Evolutionary conservation across 2,329 filamentous ascomycete genomes (phyloP).

Genomic region (Ophiostoma australiae): DNA sequence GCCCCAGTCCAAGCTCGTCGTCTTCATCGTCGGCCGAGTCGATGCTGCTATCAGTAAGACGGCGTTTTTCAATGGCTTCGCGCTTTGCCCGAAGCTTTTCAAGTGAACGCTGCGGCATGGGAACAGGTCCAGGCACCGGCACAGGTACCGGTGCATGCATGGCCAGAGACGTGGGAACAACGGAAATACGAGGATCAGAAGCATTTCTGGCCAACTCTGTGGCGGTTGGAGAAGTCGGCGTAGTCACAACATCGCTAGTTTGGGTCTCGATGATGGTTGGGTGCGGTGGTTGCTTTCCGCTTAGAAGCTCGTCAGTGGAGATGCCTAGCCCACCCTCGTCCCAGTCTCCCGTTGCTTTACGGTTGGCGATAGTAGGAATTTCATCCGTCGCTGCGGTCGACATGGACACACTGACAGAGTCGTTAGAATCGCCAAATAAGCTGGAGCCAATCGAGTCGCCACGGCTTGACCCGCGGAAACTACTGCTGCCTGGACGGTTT

Average conservation of each 20-base stretch:
- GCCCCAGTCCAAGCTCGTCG: slow-evolving; percentile 66
- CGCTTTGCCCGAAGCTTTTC: slow-evolving; percentile 72
- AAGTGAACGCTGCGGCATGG: slow-evolving; percentile 54
- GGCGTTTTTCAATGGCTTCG: slow-evolving; percentile 67
- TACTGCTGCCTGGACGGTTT: slow-evolving; percentile 60
- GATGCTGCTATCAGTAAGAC: slow-evolving; percentile 59
- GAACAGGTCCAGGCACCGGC: slow-evolving; percentile 34
- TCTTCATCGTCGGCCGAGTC: slow-evolving; percentile 95
- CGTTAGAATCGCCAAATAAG: slow-evolving; percentile 77
- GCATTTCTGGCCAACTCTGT: neutral
- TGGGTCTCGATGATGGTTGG: neutral
- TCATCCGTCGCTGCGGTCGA: slow-evolving; percentile 71
- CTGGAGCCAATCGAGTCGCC: slow-evolving; percentile 87
- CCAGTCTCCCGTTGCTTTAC: slow-evolving; percentile 73
- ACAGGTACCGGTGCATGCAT: slow-evolving; percentile 41
- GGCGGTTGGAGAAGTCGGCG: neutral
- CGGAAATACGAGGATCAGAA: neutral
- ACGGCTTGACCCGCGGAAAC: slow-evolving; percentile 72
- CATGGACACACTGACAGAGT: slow-evolving; percentile 44
- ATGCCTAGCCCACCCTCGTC: slow-evolving; percentile 75
- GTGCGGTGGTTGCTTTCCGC: slow-evolving; percentile 4
- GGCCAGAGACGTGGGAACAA: slow-evolving; percentile 57
- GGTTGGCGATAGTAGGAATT: slow-evolving; percentile 67
- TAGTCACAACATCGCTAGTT: neutral
- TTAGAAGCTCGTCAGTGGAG: slow-evolving; percentile 52